Evolutionary conservation across 495 filamentous ascomycete genomes (phyloP).

Genomic region (Umbilicaria muhlenbergii): DNA sequence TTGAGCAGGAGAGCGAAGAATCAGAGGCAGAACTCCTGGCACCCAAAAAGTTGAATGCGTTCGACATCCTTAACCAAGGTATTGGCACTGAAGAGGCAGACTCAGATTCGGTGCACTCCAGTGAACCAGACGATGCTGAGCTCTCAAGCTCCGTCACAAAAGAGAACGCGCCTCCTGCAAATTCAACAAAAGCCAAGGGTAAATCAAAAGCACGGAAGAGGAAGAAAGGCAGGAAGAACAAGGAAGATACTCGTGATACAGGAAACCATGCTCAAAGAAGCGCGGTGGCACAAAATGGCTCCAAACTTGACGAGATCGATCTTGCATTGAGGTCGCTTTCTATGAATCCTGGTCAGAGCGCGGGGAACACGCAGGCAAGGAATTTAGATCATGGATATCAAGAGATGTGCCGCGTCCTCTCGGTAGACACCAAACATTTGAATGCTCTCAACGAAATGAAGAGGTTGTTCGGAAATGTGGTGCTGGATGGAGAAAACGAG

Average conservation of each 20-base stretch:
- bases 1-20: slow-evolving; percentile 31
- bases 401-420: slow-evolving; percentile 36
- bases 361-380: neutral
- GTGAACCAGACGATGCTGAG: slow-evolving; percentile 18
- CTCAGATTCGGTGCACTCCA: slow-evolving; percentile 5
- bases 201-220: slow-evolving; percentile 10
- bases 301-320: slow-evolving; percentile 67
- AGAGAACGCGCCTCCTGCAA: neutral
- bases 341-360: slow-evolving; percentile 13
- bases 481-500: slow-evolving; percentile 43
- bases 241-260: slow-evolving; percentile 6
- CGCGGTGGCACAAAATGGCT: slow-evolving; percentile 13
- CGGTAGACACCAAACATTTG: slow-evolving; percentile 62
- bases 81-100: slow-evolving; percentile 52
- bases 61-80: slow-evolving; percentile 35
- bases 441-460: slow-evolving; percentile 91
- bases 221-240: slow-evolving; percentile 6
- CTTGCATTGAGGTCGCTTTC: slow-evolving; percentile 52
- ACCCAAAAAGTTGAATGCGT: slow-evolving; percentile 30
- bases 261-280: slow-evolving; percentile 16
- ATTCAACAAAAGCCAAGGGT: slow-evolving; percentile 11
- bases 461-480: slow-evolving; percentile 71
- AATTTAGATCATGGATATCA: slow-evolving; percentile 8
- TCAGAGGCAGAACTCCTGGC: slow-evolving; percentile 18
- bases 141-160: neutral